Percentiles rank a stretch among this genome's conserved stretches.
These are phyloP conservation scores for Pythium biforme DNA, from an alignment of 352 stramenopile genomes.

Conservation along the genomic window DNA sequence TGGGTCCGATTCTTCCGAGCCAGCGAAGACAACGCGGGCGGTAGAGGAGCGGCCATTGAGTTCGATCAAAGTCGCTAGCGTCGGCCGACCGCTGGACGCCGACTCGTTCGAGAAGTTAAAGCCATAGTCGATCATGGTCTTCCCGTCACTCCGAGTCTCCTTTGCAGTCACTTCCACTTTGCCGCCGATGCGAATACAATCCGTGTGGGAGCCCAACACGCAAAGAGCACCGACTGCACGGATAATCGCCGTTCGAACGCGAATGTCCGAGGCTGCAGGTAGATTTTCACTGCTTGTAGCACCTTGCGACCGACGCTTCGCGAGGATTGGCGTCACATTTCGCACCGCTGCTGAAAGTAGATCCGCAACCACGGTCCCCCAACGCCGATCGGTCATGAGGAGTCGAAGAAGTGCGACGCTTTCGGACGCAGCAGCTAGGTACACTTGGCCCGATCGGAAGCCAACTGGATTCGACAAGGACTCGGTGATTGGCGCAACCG, in stretches of 20 bases:
- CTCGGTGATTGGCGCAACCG: conserved; percentile 44
- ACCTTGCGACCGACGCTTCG: conserved; percentile 9
- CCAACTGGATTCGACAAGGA: conserved; percentile 81
- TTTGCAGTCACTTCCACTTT: conserved; percentile 69
- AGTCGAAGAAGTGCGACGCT: conserved; percentile 76
- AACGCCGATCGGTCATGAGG: conserved; percentile 66
- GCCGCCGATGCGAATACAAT: conserved; percentile 81
- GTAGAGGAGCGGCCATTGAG: conserved; percentile 59
- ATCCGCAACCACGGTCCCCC: conserved; percentile 59
- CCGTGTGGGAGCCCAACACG: conserved; percentile 79
- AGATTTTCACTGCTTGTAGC: neutral
- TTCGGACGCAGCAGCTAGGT: conserved; percentile 72
- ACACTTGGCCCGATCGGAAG: conserved; percentile 81
- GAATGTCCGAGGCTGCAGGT: conserved; percentile 48
- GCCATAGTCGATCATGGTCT: conserved; percentile 42
- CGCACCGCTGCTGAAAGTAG: conserved; percentile 68
- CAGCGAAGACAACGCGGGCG: conserved; percentile 79
- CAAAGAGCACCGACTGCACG: conserved; percentile 78
- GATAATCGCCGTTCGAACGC: conserved; percentile 68
- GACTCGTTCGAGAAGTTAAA: conserved; percentile 42
- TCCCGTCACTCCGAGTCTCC: conserved; percentile 27
- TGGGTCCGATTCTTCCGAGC: conserved; percentile 65
- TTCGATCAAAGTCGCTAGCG: conserved; percentile 74
- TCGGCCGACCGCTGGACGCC: conserved; percentile 29
- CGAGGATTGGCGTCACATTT: conserved; percentile 68